Evolutionary conservation across 768 basidiomycete genomes (phyloP).

Genomic region (Gymnopilus junonius): DNA sequence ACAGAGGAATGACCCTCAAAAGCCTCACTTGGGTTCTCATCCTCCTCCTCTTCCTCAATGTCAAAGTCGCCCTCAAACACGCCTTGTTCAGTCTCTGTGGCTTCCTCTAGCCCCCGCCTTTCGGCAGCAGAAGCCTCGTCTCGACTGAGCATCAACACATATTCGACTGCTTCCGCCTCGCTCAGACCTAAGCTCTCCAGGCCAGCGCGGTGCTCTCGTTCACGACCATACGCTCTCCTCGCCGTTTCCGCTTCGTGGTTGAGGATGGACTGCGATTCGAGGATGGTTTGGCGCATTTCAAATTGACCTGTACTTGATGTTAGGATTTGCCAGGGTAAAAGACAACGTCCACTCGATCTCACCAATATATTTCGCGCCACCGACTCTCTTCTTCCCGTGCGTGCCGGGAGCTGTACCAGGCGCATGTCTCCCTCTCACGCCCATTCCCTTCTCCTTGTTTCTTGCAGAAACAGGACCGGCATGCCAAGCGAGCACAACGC

Average conservation of each 20-base stretch:
- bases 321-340: background rate
- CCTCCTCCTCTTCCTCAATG: constrained; percentile 17
- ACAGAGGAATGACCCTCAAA: constrained; percentile 22
- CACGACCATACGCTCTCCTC: constrained; percentile 46
- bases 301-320: constrained; percentile 52
- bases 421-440: constrained; percentile 37
- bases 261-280: constrained; percentile 57
- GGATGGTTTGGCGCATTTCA: constrained; percentile 65
- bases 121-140: constrained; percentile 57
- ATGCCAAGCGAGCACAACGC: constrained; percentile 69
- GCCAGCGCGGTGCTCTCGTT: constrained; percentile 59
- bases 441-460: constrained; percentile 23
- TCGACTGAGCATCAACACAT: constrained; percentile 82
- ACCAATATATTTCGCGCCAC: constrained; percentile 51
- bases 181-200: constrained; percentile 70
- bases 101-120: constrained; percentile 19
- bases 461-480: constrained; percentile 41
- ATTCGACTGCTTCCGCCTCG: constrained; percentile 78
- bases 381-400: constrained; percentile 38
- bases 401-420: constrained; percentile 15
- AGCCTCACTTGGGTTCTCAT: background rate
- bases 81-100: constrained; percentile 46
- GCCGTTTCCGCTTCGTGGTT: constrained; percentile 48
- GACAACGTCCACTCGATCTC: constrained; percentile 23
- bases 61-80: constrained; percentile 62